phyloP scores from a whole-genome alignment of 306 rosid genomes.

The Castanea crenata region DNA sequence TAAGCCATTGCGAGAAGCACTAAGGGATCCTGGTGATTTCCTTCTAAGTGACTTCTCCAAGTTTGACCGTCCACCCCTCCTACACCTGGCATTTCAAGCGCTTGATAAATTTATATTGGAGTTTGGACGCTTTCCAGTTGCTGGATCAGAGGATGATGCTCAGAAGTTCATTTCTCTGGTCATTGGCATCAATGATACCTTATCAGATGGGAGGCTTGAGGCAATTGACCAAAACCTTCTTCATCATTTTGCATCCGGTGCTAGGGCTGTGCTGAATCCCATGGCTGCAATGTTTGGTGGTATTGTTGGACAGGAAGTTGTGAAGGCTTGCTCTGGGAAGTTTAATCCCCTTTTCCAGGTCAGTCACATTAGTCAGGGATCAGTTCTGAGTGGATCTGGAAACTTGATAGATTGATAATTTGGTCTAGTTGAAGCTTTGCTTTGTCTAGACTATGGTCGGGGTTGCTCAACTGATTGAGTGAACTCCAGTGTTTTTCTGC shows the following conservation, averaged over 20 bases:
- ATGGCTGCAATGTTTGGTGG: constrained; percentile 99
- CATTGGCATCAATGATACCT: constrained; percentile 45
- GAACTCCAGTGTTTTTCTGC: not conserved
- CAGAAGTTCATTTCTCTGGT: constrained; percentile 61
- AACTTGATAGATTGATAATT: not conserved
- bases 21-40: constrained; percentile 74
- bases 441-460: not conserved
- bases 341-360: constrained; percentile 96
- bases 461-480: not conserved
- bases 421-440: not conserved
- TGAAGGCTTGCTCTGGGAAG: constrained; percentile 96
- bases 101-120: constrained; percentile 63
- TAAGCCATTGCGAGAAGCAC: constrained; percentile 67
- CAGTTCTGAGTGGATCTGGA: not conserved
- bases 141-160: constrained; percentile 84
- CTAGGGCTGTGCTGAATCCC: constrained; percentile 88
- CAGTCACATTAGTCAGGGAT: not conserved
- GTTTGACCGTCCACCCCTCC: constrained; percentile 72
- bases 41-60: constrained; percentile 89
- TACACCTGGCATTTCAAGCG: constrained; percentile 78
- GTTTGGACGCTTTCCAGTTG: constrained; percentile 66
- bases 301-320: constrained; percentile 93
- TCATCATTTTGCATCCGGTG: constrained; percentile 78
- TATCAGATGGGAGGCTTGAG: constrained; percentile 61
- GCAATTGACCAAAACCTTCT: constrained; percentile 74